These are phyloP conservation scores for Kodamaea kakaduensis DNA, from an alignment of 805 yeast species.

Conservation along the genomic window DNA sequence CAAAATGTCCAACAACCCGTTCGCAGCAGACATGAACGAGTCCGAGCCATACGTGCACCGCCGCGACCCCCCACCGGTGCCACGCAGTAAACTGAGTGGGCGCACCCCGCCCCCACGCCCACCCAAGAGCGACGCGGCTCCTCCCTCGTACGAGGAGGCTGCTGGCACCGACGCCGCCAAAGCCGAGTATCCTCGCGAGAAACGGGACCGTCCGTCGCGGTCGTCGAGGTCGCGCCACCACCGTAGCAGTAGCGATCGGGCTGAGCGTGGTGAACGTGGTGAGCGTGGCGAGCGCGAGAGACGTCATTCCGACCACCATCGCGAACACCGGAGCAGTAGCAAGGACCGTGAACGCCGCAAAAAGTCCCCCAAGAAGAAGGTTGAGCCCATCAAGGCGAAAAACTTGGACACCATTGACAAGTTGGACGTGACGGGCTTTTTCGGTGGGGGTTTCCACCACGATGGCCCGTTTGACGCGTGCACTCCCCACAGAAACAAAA, in stretches of 20 bases:
- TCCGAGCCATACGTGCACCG: constrained; percentile 36
- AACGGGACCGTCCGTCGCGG: constrained; percentile 10
- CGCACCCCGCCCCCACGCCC: constrained; percentile 17
- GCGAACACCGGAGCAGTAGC: constrained; percentile 16
- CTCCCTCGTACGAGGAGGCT: constrained; percentile 70
- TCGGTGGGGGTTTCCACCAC: constrained; percentile 93
- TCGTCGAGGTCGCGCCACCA: not conserved
- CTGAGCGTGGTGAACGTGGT: constrained; percentile 9
- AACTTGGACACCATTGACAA: constrained; percentile 92
- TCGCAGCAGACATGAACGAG: constrained; percentile 43
- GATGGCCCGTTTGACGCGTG: constrained; percentile 99
- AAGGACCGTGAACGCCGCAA: constrained; percentile 17
- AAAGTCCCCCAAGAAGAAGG: constrained; percentile 39
- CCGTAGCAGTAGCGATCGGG: not conserved
- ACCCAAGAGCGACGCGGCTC: constrained; percentile 28
- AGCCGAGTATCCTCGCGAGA: constrained; percentile 30
- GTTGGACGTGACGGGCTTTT: constrained; percentile 91
- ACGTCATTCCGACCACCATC: too few relatives aligned
- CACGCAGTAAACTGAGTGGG: constrained; percentile 20
- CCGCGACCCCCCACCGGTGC: constrained; percentile 34
- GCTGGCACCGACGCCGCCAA: constrained; percentile 48
- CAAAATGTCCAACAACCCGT: constrained; percentile 48
- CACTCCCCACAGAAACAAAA: constrained; percentile 90
- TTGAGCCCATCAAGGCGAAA: constrained; percentile 51
- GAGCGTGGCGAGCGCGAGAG: constrained; percentile 16